Percentiles rank a stretch among this genome's conserved stretches.
Evolutionary conservation across 345 rosid genomes (phyloP).

Genomic region (Salix brachista): DNA sequence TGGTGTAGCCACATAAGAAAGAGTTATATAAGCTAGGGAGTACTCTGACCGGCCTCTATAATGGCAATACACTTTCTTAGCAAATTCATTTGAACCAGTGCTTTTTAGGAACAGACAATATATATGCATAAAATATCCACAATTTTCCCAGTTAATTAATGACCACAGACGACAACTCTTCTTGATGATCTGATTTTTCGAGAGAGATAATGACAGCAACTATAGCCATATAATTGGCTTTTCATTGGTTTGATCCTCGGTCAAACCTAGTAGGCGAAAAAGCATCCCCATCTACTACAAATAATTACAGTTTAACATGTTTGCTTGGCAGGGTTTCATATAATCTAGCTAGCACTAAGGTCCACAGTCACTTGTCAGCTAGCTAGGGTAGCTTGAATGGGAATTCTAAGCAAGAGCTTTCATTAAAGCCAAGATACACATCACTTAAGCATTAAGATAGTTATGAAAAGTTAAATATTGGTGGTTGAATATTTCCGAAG

Average conservation of each 20-base stretch:
- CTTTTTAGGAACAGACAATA: not conserved
- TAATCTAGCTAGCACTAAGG: not conserved
- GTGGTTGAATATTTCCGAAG: not conserved
- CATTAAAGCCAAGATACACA: not conserved
- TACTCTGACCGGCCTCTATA: not conserved
- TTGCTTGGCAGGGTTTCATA: not conserved
- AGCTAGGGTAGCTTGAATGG: not conserved
- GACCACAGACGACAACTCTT: not conserved
- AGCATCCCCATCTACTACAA: not conserved
- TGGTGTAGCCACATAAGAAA: not conserved
- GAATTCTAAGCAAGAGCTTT: not conserved
- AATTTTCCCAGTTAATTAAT: not conserved
- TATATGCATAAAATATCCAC: not conserved
- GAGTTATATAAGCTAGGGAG: not conserved
- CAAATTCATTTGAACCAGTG: not conserved
- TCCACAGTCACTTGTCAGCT: not conserved
- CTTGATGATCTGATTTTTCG: not conserved
- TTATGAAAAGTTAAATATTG: not conserved
- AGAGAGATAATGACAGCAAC: not conserved
- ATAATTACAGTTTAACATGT: not conserved
- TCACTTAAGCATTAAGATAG: conserved; percentile 1
- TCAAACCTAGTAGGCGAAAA: conserved; percentile 1
- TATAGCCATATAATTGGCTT: not conserved
- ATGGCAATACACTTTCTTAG: not conserved
- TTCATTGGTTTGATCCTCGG: not conserved